Evolutionary conservation across 805 yeast genomes (phyloP).

Genomic region (Brettanomyces nanus): DNA sequence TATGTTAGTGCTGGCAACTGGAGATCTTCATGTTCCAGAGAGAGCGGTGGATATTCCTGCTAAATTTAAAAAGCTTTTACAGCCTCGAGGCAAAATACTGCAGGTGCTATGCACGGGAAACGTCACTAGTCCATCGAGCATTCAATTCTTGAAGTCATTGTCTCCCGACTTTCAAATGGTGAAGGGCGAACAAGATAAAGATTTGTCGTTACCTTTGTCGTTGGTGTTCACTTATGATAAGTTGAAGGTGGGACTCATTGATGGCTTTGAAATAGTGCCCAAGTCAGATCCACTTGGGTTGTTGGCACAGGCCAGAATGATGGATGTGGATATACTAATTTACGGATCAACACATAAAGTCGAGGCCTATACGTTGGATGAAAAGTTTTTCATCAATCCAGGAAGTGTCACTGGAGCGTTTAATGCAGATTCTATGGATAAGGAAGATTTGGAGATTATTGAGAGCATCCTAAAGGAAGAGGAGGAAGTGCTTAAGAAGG

Average conservation of each 20-base stretch:
- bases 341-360: constrained; percentile 93
- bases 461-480: constrained; percentile 24
- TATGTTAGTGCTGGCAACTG: constrained; percentile 78
- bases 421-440: constrained; percentile 53
- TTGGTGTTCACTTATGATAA: constrained; percentile 60
- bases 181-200: constrained; percentile 73
- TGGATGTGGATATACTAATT: constrained; percentile 83
- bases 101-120: constrained; percentile 85
- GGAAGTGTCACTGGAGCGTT: constrained; percentile 96
- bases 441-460: constrained; percentile 38
- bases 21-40: constrained; percentile 87
- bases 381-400: constrained; percentile 90
- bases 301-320: constrained; percentile 73
- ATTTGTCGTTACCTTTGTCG: constrained; percentile 47
- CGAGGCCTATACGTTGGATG: constrained; percentile 89
- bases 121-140: constrained; percentile 54
- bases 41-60: constrained; percentile 57
- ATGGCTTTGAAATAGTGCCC: constrained; percentile 81
- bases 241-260: constrained; percentile 74
- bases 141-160: constrained; percentile 54
- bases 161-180: constrained; percentile 71
- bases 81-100: constrained; percentile 72
- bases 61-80: constrained; percentile 65
- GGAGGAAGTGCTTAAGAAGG: constrained; percentile 6
- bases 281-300: constrained; percentile 80